These are phyloP conservation scores for Botrytis deweyae DNA, from an alignment of 2,329 filamentous ascomycete species.

Conservation along the genomic window DNA sequence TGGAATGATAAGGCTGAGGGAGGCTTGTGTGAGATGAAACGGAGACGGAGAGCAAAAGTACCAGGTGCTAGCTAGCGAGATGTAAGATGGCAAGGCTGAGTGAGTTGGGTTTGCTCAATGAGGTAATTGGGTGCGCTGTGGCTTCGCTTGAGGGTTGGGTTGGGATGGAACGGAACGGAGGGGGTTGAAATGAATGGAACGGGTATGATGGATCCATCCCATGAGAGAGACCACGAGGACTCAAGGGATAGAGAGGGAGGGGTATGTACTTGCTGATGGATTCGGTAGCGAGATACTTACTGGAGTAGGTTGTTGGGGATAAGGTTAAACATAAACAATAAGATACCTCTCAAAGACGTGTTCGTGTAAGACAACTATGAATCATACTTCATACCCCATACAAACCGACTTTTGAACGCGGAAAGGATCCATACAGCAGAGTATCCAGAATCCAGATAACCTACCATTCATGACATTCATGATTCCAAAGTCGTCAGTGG, in stretches of 20 bases:
- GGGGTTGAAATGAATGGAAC: neutral
- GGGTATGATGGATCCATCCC: neutral
- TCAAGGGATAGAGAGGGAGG: neutral
- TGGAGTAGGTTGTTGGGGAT: neutral
- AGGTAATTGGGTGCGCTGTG: conserved; percentile 7
- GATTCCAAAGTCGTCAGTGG: neutral
- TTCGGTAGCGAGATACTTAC: neutral
- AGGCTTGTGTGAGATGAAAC: neutral
- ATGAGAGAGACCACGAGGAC: conserved; percentile 5
- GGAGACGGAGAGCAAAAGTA: neutral
- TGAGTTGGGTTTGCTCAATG: neutral
- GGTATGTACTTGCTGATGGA: neutral
- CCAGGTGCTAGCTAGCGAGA: neutral
- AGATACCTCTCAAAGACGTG: neutral
- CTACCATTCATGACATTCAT: neutral
- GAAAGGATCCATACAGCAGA: neutral
- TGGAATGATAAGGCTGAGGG: neutral
- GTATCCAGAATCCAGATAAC: neutral
- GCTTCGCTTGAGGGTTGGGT: neutral
- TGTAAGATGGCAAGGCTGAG: neutral
- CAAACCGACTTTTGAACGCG: neutral
- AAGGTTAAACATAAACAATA: neutral
- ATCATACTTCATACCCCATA: neutral
- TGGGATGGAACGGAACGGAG: neutral
- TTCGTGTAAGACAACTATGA: conserved; percentile 9